Conservation (phyloP, 1,139 yeast species). For the Suhomyces choctaworum region DNA sequence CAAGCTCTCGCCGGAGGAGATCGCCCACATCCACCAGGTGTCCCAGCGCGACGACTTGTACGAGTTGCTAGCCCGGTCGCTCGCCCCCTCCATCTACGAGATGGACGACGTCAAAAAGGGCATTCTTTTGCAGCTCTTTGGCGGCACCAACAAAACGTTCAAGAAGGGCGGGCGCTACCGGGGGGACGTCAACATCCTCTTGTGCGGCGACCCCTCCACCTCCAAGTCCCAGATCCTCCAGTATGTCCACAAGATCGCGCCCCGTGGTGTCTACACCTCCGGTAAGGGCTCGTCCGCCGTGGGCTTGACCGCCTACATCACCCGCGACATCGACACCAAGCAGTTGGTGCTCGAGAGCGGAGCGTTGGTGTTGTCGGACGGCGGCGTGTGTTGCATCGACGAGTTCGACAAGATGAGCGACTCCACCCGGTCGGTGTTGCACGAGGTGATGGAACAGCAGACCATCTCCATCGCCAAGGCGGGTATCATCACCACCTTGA, state of each 20-base stretch:
- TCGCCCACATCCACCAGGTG: constrained; percentile 59
- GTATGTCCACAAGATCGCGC: constrained; percentile 95
- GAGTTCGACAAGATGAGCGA: constrained; percentile 98
- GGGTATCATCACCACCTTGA: constrained; percentile 93
- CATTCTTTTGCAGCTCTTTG: constrained; percentile 84
- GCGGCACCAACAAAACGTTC: constrained; percentile 91
- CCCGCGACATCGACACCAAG: constrained; percentile 90
- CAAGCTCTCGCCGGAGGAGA: constrained; percentile 66
- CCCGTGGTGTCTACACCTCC: constrained; percentile 95
- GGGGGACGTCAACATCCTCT: constrained; percentile 87
- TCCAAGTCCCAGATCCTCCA: constrained; percentile 92
- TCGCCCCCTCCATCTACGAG: constrained; percentile 95
- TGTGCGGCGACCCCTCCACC: constrained; percentile 98
- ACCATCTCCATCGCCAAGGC: constrained; percentile 98
- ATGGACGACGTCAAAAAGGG: constrained; percentile 97
- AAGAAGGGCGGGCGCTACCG: constrained; percentile 91
- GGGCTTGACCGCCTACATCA: constrained; percentile 95
- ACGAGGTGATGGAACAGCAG: constrained; percentile 99
- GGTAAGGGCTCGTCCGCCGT: constrained; percentile 99
- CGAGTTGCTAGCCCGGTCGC: constrained; percentile 83
- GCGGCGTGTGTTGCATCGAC: constrained; percentile 98
- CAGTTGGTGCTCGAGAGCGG: constrained; percentile 95
- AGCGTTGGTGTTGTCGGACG: constrained; percentile 94
- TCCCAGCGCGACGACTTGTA: constrained; percentile 76
- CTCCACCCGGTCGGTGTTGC: constrained; percentile 89